Conservation (phyloP, 1,284 basidiomycete species). For the Ganoderma lucidum region DNA sequence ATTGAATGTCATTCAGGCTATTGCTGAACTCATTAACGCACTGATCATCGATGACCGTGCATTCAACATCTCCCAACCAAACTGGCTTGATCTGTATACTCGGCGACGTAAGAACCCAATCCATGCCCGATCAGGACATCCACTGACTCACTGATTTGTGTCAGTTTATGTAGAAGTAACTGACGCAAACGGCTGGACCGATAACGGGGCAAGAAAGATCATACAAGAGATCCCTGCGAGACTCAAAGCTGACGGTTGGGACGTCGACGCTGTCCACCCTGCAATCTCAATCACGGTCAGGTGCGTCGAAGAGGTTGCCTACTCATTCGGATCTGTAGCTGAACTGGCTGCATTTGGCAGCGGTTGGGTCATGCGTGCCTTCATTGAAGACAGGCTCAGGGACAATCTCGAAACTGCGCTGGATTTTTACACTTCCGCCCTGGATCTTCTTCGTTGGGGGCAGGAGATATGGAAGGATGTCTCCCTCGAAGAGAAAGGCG, state of each 20-base stretch:
- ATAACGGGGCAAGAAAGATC: slow-evolving; percentile 41
- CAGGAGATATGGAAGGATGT: slow-evolving; percentile 45
- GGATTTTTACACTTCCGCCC: slow-evolving; percentile 36
- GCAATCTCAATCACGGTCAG: slow-evolving; percentile 50
- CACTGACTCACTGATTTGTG: not conserved
- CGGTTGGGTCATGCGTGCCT: slow-evolving; percentile 34
- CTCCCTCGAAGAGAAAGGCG: slow-evolving; percentile 38
- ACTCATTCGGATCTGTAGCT: not conserved
- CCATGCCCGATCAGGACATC: not conserved
- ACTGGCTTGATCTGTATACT: slow-evolving; percentile 43
- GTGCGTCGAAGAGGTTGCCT: slow-evolving; percentile 35
- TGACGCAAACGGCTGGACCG: slow-evolving; percentile 41
- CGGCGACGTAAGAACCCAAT: slow-evolving; percentile 40
- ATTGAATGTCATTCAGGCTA: slow-evolving; percentile 30
- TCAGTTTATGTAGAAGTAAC: slow-evolving; percentile 42
- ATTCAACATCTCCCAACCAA: slow-evolving; percentile 39
- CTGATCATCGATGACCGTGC: slow-evolving; percentile 44
- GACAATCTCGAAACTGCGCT: slow-evolving; percentile 21
- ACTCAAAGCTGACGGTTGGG: slow-evolving; percentile 47
- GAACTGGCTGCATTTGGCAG: slow-evolving; percentile 2
- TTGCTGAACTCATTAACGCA: slow-evolving; percentile 42
- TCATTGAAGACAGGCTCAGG: slow-evolving; percentile 36
- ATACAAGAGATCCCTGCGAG: slow-evolving; percentile 44
- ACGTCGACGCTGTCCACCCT: slow-evolving; percentile 43
- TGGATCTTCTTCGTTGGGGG: slow-evolving; percentile 53